Evolutionary conservation across 129 eudicot genomes (phyloP), one percentile per base, ranked within the genome.

Genomic region (Rutidosis leptorrhynchoides): DNA sequence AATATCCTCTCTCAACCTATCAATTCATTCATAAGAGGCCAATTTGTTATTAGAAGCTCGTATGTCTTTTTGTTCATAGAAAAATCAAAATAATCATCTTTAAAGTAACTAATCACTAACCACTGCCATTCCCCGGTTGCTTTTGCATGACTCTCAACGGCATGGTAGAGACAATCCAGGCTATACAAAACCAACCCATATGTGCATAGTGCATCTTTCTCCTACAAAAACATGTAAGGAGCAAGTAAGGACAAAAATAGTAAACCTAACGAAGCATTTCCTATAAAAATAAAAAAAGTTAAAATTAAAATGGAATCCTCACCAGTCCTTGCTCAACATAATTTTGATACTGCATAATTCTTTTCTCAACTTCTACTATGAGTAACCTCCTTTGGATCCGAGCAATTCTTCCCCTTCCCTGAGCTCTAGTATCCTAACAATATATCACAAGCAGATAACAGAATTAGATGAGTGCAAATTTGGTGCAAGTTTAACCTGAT

Each of bases 101-200:
- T n/a, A n/a, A n/a, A n/a, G n/a, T n/a, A n/a, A n/a, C n/a, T n/a
- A n/a, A n/a, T n/a, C n/a, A 88, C 96, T 63, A 54, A 92, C 98
- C 92, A 68, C 65, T 74, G 81, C 98, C 98, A 93, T 81, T 93
- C 96, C 21, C 95, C 98, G 20, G 98, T 93, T 62, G 80, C 84
- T 56, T 65, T 83, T 6, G 98, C 98, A 68, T 88, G 96, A 45
- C 87, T 66, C 88, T 93, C 98, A 59, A 84, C 98, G 3, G 90
- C 92, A 51, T 84, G 81, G 63, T 88, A 78, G 11, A 93, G 79
- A 60, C 89, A 84, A 65, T 93, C 98, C 49, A 93, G 74, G 21
- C 84, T 68, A 61, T 83, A 93, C 79, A 93, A 74, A 62, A 79
- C 68, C 80, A 93, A 69, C 48, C 98, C 98, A 53, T 80, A 93